Conservation (phyloP, 2,329 filamentous ascomycete species). For the Thielaviopsis musarum region DNA sequence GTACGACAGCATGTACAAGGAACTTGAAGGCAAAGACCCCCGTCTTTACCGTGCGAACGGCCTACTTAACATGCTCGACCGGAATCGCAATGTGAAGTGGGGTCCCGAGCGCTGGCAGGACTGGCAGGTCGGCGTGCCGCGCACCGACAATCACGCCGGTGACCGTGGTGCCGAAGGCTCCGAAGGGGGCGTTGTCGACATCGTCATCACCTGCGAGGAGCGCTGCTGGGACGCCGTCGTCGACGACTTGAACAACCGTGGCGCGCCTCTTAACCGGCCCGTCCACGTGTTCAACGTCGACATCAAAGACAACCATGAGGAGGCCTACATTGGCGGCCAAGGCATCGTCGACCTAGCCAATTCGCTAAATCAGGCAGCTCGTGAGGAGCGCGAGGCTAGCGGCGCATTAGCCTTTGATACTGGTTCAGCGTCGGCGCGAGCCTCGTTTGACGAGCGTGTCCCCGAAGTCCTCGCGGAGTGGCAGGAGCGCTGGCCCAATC, state of each 20-base stretch:
- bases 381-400: conserved; percentile 53
- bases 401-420: conserved; percentile 52
- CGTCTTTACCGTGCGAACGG: conserved; percentile 83
- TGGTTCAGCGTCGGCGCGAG: conserved; percentile 47
- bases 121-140: conserved; percentile 76
- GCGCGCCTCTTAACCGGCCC: conserved; percentile 71
- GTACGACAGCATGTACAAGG: conserved; percentile 86
- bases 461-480: conserved; percentile 81
- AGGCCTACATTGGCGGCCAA: conserved; percentile 75
- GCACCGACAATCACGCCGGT: conserved; percentile 49
- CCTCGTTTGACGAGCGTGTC: conserved; percentile 79
- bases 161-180: conserved; percentile 67
- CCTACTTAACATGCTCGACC: conserved; percentile 84
- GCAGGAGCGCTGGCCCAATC: conserved; percentile 86
- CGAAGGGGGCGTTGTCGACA: conserved; percentile 77
- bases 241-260: conserved; percentile 77
- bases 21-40: conserved; percentile 71
- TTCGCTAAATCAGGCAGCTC: conserved; percentile 63
- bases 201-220: conserved; percentile 96
- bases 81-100: conserved; percentile 85
- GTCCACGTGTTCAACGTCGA: conserved; percentile 98
- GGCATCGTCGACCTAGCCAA: conserved; percentile 87
- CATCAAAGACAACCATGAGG: conserved; percentile 96
- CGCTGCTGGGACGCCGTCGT: conserved; percentile 96
- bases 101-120: conserved; percentile 96